These are phyloP conservation scores for Potentilla sterilis DNA, from an alignment of 306 rosid species.

Conservation along the genomic window DNA sequence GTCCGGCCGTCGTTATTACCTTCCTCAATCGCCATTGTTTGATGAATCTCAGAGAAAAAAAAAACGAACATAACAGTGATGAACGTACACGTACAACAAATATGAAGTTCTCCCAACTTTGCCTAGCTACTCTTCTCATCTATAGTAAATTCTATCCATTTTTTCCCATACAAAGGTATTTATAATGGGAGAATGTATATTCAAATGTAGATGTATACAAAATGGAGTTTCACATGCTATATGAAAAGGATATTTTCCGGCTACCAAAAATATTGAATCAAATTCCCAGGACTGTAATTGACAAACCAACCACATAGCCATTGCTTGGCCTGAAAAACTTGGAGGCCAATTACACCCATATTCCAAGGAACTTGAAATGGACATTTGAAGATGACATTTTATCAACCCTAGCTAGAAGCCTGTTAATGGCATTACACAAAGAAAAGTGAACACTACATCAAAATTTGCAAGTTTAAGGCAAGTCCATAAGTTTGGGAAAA, in stretches of 20 bases:
- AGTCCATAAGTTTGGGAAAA: neutral
- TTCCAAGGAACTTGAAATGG: neutral
- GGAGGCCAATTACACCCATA: neutral
- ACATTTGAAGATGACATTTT: neutral
- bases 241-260: neutral
- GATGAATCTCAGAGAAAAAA: no score
- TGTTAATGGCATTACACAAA: neutral
- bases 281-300: neutral
- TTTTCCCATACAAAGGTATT: neutral
- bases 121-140: no score
- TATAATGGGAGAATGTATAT: neutral
- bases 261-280: constrained; percentile 1
- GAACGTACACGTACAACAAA: no score
- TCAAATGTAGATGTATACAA: neutral
- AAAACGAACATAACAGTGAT: no score
- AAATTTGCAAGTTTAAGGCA: neutral
- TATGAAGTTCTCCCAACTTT: no score
- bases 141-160: no score
- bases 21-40: no score
- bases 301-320: neutral
- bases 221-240: neutral
- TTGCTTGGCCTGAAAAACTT: neutral
- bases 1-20: no score
- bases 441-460: neutral
- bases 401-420: neutral